Evolutionary conservation across 345 rosid genomes (phyloP).

Genomic region (Triadica sebifera): DNA sequence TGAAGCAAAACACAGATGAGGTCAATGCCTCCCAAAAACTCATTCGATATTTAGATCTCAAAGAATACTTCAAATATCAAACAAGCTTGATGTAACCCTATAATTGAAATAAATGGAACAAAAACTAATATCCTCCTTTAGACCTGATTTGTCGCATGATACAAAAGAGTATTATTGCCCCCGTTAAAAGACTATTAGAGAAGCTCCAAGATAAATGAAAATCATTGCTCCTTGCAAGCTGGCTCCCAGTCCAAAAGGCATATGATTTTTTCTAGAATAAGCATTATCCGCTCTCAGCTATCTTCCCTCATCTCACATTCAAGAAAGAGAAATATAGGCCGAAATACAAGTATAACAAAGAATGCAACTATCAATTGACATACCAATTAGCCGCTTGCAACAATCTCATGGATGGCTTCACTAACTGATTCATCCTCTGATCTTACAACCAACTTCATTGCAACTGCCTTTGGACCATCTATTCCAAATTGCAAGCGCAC

Average conservation of each 20-base stretch:
- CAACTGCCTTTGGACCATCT: conserved; percentile 74
- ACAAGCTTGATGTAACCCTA: conserved; percentile 23
- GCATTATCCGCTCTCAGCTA: conserved; percentile 8
- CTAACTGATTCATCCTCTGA: conserved; percentile 74
- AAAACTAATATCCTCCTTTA: not conserved
- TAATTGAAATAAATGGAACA: not conserved
- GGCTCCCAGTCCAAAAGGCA: conserved; percentile 5
- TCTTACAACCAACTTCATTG: conserved; percentile 87
- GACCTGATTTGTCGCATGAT: conserved; percentile 29
- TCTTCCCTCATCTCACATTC: conserved; percentile 15
- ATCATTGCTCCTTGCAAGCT: not conserved
- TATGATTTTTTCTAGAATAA: conserved; percentile 16
- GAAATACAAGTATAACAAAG: not conserved
- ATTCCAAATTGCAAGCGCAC: conserved; percentile 84
- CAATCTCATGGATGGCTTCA: conserved; percentile 85
- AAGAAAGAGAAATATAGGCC: not conserved
- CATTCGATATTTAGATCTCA: not conserved
- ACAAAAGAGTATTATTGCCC: conserved; percentile 22
- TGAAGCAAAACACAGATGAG: conserved; percentile 10
- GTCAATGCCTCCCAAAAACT: conserved; percentile 15
- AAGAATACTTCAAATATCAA: not conserved
- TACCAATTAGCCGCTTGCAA: conserved; percentile 61
- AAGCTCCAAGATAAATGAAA: conserved; percentile 12
- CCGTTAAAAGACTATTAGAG: not conserved
- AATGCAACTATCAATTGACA: not conserved